Evolutionary conservation across 345 rosid genomes (phyloP).

Genomic region (Eucalyptus leucophloia): DNA sequence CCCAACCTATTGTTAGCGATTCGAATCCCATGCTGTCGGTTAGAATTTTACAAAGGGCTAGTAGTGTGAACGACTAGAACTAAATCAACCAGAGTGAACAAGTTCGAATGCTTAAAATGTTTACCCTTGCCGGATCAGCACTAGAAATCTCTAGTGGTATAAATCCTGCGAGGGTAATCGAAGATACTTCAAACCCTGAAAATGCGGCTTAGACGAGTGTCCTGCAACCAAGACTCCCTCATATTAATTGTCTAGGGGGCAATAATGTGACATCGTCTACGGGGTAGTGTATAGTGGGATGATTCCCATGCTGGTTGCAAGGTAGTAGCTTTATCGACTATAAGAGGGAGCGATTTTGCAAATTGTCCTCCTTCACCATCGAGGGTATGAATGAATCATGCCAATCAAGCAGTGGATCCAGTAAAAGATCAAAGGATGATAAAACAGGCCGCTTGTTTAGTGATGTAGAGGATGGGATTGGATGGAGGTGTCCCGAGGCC

Average conservation of each 20-base stretch:
- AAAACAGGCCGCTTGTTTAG: background rate
- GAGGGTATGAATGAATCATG: background rate
- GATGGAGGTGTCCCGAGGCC: background rate
- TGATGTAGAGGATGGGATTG: background rate
- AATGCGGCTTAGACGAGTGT: too few relatives aligned
- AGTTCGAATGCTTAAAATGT: background rate
- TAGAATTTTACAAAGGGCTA: background rate
- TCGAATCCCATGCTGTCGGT: too few relatives aligned
- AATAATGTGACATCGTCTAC: background rate
- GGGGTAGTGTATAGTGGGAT: background rate
- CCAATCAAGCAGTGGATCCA: background rate
- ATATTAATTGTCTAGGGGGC: background rate
- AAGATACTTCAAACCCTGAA: too few relatives aligned
- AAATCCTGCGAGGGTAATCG: background rate
- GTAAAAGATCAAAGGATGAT: background rate
- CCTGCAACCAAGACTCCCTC: too few relatives aligned
- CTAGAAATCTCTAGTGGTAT: too few relatives aligned
- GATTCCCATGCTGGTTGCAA: background rate
- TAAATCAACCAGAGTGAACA: background rate
- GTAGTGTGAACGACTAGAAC: too few relatives aligned
- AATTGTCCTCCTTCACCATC: background rate
- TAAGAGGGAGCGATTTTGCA: background rate
- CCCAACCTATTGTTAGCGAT: too few relatives aligned
- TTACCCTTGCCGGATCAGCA: accelerated
- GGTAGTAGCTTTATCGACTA: background rate